A percentile compares a stretch with the other conserved stretches of the same genome.
These are phyloP conservation scores for Pyrus pyrifolia DNA, from an alignment of 306 rosid species.

Conservation along the genomic window DNA sequence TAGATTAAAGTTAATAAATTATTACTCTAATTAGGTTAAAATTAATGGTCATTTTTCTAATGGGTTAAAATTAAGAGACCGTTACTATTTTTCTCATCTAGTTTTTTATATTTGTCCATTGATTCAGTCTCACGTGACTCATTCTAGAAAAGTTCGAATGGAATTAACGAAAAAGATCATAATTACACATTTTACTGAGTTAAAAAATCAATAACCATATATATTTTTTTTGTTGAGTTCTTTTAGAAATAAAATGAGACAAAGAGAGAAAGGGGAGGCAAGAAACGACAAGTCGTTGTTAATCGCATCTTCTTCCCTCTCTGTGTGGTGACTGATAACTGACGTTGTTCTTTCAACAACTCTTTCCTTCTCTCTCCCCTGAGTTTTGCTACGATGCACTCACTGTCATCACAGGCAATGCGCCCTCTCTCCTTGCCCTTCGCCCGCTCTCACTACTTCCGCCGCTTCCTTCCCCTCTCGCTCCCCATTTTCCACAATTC, in stretches of 20 bases:
- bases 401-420: constrained; percentile 35
- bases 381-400: constrained; percentile 25
- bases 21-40: too few species aligned
- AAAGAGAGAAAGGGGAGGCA: too few species aligned
- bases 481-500: constrained; percentile 24
- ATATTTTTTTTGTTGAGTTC: too few species aligned
- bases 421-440: constrained; percentile 27
- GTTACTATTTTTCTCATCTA: too few species aligned
- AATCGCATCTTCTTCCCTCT: not conserved
- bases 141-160: too few species aligned
- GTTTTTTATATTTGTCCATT: too few species aligned
- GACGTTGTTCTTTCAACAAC: not conserved
- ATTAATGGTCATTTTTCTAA: fast-evolving
- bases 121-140: too few species aligned
- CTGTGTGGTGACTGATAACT: not conserved
- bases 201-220: fast-evolving
- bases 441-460: constrained; percentile 18
- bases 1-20: fast-evolving
- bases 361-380: not conserved
- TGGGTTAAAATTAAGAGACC: too few species aligned
- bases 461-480: constrained; percentile 25
- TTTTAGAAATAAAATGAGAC: too few species aligned
- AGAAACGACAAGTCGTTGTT: not conserved
- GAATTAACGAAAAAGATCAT: fast-evolving
- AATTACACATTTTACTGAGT: fast-evolving